Evolutionary conservation across 352 stramenopile species (phyloP), one percentile per base, ranked within the genome.

Genomic region (Peronospora belbahrii): DNA sequence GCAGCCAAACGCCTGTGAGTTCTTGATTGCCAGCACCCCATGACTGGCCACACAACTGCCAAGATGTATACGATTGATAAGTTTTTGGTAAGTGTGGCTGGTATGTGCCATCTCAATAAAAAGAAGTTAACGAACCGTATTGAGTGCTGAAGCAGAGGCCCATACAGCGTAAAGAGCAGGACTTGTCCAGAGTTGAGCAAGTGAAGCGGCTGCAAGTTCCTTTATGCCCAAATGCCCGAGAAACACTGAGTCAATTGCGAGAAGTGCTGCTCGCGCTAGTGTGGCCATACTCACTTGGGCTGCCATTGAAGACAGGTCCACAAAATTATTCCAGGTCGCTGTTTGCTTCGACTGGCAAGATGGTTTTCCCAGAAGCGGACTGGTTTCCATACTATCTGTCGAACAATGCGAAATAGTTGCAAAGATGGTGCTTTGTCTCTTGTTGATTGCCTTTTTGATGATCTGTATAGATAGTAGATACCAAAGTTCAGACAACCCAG

Each of bases 171-270:
- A 83, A n/a, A 86, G 63, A 18, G 65, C 67, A 28, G 68, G 69
- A 28, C 66, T 80, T 8, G 72, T 86, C 77, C 77, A 88, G 4
- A 88, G 57, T 32, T 81, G 67, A 4, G 72, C 65, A n/a, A 92
- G 59, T 8, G 83, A 87, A 1, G 70, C 73, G 1, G 64, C 80
- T 13, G 80, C 80, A 8, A 92, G 62, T 38, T 86, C 60, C 24
- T 79, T 64, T 11, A 83, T 59, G 9, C 83, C 83, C n/a, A 91
- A 49, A 46, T 92, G 78, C 2, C 83, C 83, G 6, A 92, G 53
- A 48, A 90, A 91, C 11, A 84, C 59, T 11, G 73, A 68, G 59
- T 91, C 75, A 37, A 89, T 87, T 13, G 81, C 71, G 4, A 69
- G 71, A 35, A 88, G 67, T 18, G 65, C 62, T 49, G 80, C 69